Conservation (phyloP, 2,329 filamentous ascomycete genomes). For the Lasiodiplodia theobromae region DNA sequence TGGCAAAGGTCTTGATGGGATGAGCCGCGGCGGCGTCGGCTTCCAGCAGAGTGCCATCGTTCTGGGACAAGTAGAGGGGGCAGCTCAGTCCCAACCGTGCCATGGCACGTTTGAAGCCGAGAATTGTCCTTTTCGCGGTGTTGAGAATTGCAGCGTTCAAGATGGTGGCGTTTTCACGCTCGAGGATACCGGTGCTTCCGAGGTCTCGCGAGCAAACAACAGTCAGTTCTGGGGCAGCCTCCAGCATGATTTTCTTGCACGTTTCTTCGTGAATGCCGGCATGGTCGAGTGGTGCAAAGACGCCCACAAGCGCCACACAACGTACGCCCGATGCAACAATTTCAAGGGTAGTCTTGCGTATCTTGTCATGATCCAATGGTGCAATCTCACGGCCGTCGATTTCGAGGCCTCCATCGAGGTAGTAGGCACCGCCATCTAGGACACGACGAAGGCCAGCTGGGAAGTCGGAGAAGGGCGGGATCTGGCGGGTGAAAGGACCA, state of each 20-base stretch:
- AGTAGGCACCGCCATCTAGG: constrained; percentile 51
- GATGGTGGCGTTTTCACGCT: constrained; percentile 70
- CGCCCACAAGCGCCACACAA: constrained; percentile 52
- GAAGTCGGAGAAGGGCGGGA: constrained; percentile 62
- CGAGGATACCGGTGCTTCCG: constrained; percentile 56
- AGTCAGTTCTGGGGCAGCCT: not conserved
- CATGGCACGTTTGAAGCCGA: constrained; percentile 62
- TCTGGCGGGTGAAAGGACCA: constrained; percentile 61
- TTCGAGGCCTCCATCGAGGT: constrained; percentile 48
- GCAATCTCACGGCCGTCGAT: constrained; percentile 57
- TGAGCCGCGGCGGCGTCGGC: constrained; percentile 61
- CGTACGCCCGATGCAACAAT: constrained; percentile 50
- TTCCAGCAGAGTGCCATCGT: constrained; percentile 67
- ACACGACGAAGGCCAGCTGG: constrained; percentile 57
- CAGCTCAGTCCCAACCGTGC: constrained; percentile 58
- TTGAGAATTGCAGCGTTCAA: constrained; percentile 68
- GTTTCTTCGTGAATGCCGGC: constrained; percentile 51
- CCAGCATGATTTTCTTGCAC: constrained; percentile 47
- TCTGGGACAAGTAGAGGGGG: constrained; percentile 65
- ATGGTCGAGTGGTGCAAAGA: constrained; percentile 57
- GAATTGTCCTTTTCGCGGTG: constrained; percentile 65
- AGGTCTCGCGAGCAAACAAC: constrained; percentile 1
- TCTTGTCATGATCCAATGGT: constrained; percentile 48
- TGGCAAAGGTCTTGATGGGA: constrained; percentile 68
- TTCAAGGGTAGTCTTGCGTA: constrained; percentile 43